These are phyloP conservation scores for Neoarthrinium moseri DNA, from an alignment of 2,329 filamentous ascomycete genomes.

Conservation along the genomic window DNA sequence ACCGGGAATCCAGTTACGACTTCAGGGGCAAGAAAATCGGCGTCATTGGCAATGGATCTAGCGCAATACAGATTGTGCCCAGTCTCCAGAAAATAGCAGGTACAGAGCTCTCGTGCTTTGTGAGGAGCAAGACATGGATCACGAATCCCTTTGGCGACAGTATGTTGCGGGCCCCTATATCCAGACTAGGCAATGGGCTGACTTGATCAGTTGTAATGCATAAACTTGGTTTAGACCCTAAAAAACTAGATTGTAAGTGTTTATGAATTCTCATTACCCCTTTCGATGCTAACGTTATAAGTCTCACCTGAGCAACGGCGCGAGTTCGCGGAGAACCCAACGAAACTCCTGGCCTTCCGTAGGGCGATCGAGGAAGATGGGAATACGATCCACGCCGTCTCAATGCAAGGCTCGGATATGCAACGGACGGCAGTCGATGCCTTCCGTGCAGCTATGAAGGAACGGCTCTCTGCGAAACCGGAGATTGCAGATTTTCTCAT, in stretches of 20 bases:
- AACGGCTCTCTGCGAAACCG: conserved; percentile 39
- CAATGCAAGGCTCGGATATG: conserved; percentile 34
- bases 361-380: conserved; percentile 42
- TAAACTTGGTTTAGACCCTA: conserved; percentile 17
- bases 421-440: conserved; percentile 28
- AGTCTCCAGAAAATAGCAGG: conserved; percentile 43
- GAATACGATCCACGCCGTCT: conserved; percentile 40
- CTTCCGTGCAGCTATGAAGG: conserved; percentile 37
- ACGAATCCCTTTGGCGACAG: conserved; percentile 44
- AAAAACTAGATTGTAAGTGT: conserved; percentile 34
- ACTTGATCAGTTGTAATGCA: background rate
- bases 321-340: conserved; percentile 34
- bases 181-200: background rate
- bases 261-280: too few relatives aligned
- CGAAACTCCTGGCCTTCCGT: conserved; percentile 37
- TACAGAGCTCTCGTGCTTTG: conserved; percentile 41
- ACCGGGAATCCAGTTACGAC: conserved; percentile 35
- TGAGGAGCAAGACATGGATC: conserved; percentile 51
- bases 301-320: conserved; percentile 37
- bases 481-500: conserved; percentile 41
- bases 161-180: conserved; percentile 10
- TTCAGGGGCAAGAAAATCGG: conserved; percentile 47
- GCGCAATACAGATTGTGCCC: conserved; percentile 52
- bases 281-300: conserved; percentile 16
- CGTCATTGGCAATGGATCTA: conserved; percentile 52